These are phyloP conservation scores for Mycosphaerella sp. DNA, from an alignment of 2,329 filamentous ascomycete species.

Conservation along the genomic window DNA sequence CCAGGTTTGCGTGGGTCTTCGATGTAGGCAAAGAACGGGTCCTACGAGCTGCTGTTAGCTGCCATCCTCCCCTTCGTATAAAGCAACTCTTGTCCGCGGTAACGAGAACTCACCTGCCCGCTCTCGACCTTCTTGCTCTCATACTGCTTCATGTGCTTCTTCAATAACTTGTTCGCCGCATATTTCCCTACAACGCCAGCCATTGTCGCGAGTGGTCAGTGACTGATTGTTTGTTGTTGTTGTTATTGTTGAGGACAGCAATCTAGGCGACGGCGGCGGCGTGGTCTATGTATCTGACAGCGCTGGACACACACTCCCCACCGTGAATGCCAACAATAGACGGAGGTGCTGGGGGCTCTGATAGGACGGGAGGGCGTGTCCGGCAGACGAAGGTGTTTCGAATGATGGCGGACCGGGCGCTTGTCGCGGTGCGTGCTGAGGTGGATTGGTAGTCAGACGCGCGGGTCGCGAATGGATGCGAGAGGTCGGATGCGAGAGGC, in stretches of 20 bases:
- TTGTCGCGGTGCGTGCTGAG: constrained; percentile 1
- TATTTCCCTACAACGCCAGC: constrained; percentile 43
- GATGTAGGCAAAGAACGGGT: constrained; percentile 83
- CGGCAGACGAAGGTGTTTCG: constrained; percentile 8
- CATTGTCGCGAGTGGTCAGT: constrained; percentile 34
- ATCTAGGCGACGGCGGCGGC: constrained; percentile 1
- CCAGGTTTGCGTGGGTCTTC: constrained; percentile 64
- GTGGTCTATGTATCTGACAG: constrained; percentile 7
- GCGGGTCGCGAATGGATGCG: not conserved
- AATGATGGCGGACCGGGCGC: constrained; percentile 7
- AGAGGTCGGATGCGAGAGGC: not conserved
- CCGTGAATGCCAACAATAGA: constrained; percentile 18
- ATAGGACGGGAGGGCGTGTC: constrained; percentile 18
- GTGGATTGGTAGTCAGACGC: not conserved
- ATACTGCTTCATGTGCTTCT: constrained; percentile 45
- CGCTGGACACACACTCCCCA: not conserved
- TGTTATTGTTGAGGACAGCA: not conserved
- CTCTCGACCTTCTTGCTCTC: constrained; percentile 38
- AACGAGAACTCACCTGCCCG: constrained; percentile 35
- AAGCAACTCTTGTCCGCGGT: not conserved
- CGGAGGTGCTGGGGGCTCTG: constrained; percentile 6
- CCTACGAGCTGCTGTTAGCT: constrained; percentile 47
- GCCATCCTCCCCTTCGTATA: constrained; percentile 1
- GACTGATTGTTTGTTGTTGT: not conserved
- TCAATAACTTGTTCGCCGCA: constrained; percentile 46